These are phyloP conservation scores for Ceratocystis papillata DNA, from an alignment of 2,329 filamentous ascomycete species.

Conservation along the genomic window DNA sequence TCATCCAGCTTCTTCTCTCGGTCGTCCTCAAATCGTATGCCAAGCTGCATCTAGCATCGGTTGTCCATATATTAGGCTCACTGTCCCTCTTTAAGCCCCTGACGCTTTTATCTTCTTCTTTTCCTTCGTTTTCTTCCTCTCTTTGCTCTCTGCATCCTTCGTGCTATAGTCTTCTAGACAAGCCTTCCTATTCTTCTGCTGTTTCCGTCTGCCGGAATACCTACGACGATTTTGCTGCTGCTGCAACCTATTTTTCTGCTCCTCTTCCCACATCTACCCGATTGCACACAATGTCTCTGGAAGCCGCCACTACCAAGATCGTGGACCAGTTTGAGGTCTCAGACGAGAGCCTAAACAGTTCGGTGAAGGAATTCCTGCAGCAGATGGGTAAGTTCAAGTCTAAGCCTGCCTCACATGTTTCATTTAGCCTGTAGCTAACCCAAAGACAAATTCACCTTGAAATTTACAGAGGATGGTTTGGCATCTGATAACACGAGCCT, in stretches of 20 bases:
- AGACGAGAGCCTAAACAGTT: conserved; percentile 64
- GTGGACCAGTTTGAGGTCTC: conserved; percentile 78
- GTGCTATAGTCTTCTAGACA: neutral
- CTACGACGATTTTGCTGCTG: conserved; percentile 3
- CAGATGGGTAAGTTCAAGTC: conserved; percentile 55
- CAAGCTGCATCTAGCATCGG: conserved; percentile 29
- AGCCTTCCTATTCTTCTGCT: conserved; percentile 29
- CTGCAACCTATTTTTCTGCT: conserved; percentile 37
- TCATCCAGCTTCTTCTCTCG: conserved; percentile 28
- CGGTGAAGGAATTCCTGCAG: conserved; percentile 72
- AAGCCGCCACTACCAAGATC: conserved; percentile 65
- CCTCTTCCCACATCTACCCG: conserved; percentile 41
- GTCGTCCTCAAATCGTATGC: conserved; percentile 24
- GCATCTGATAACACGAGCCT: conserved; percentile 66
- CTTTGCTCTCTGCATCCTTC: conserved; percentile 25
- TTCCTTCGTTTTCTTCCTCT: conserved; percentile 23
- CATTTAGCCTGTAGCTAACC: neutral
- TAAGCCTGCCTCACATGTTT: no score
- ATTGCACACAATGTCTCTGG: conserved; percentile 50
- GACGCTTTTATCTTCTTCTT: conserved; percentile 25
- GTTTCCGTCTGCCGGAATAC: conserved; percentile 44
- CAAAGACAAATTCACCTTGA: neutral
- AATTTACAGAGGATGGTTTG: conserved; percentile 61
- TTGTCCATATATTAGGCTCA: conserved; percentile 31
- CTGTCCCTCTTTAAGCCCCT: conserved; percentile 23